A percentile compares a stretch with the other conserved stretches of the same genome.
Evolutionary conservation across 192 early-diverging fungal genomes (phyloP).

Genomic region (Haplosporangium gracile): DNA sequence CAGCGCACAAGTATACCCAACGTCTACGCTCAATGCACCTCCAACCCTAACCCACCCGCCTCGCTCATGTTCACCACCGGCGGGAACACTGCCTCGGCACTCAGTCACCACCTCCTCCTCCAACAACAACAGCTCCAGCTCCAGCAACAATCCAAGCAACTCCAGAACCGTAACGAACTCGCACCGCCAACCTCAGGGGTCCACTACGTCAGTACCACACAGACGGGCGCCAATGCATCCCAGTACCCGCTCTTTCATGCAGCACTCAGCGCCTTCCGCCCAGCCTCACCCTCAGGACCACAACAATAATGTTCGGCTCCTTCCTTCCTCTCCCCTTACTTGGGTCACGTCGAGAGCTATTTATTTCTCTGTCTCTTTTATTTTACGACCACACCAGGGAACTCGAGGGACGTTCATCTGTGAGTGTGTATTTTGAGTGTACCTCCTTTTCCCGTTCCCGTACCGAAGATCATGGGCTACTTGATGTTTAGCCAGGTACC

Average conservation of each 20-base stretch:
- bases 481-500: background rate
- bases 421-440: background rate
- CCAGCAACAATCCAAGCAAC: slow-evolving; percentile 20
- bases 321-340: background rate
- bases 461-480: slow-evolving; percentile 12
- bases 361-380: too few species aligned
- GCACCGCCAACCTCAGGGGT: background rate
- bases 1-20: slow-evolving; percentile 52
- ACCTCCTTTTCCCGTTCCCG: slow-evolving; percentile 9
- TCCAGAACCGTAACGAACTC: slow-evolving; percentile 8
- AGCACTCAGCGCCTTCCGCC: slow-evolving; percentile 31
- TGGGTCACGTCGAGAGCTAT: background rate
- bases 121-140: slow-evolving; percentile 48
- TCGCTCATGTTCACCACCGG: slow-evolving; percentile 41
- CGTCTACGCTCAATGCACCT: slow-evolving; percentile 48
- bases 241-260: slow-evolving; percentile 44
- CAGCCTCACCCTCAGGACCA: slow-evolving; percentile 23
- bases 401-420: background rate
- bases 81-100: slow-evolving; percentile 31
- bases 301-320: slow-evolving; percentile 21
- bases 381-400: background rate
- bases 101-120: slow-evolving; percentile 36
- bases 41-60: slow-evolving; percentile 47
- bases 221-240: slow-evolving; percentile 10
- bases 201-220: slow-evolving; percentile 5